These are phyloP conservation scores for Phaeosphaeriaceae sp. DNA, from an alignment of 2,329 filamentous ascomycete genomes.

Conservation along the genomic window DNA sequence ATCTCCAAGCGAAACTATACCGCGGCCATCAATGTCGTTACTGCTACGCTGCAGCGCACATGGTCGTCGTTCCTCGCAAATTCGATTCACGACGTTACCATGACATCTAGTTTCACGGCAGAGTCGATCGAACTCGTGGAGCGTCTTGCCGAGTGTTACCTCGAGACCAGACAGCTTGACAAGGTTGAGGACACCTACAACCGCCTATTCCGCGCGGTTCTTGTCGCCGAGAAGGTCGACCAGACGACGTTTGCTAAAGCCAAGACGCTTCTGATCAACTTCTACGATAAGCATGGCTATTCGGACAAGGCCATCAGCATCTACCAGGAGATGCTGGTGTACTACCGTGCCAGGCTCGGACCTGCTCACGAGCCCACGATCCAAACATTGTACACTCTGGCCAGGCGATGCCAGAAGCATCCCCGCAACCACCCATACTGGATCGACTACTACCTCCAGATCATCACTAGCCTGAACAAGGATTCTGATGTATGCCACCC, in stretches of 20 bases:
- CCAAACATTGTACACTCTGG: constrained; percentile 57
- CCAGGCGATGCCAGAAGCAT: constrained; percentile 43
- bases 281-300: constrained; percentile 50
- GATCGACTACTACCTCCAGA: constrained; percentile 56
- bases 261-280: constrained; percentile 42
- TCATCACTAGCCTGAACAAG: constrained; percentile 53
- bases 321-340: constrained; percentile 48
- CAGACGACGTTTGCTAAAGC: constrained; percentile 44
- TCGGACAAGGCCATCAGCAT: constrained; percentile 45
- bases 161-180: constrained; percentile 44
- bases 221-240: constrained; percentile 38
- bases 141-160: constrained; percentile 56
- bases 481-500: constrained; percentile 48
- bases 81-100: constrained; percentile 53
- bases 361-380: constrained; percentile 54
- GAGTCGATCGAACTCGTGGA: constrained; percentile 57
- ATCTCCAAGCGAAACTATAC: constrained; percentile 56
- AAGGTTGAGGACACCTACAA: constrained; percentile 50
- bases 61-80: constrained; percentile 57
- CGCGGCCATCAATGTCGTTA: constrained; percentile 56
- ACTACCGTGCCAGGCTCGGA: constrained; percentile 39
- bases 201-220: constrained; percentile 48
- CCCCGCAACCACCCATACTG: constrained; percentile 54
- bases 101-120: constrained; percentile 54
- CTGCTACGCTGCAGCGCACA: constrained; percentile 52